Conservation (phyloP, 768 basidiomycete species). For the Erythrobasidium yunnanense region DNA sequence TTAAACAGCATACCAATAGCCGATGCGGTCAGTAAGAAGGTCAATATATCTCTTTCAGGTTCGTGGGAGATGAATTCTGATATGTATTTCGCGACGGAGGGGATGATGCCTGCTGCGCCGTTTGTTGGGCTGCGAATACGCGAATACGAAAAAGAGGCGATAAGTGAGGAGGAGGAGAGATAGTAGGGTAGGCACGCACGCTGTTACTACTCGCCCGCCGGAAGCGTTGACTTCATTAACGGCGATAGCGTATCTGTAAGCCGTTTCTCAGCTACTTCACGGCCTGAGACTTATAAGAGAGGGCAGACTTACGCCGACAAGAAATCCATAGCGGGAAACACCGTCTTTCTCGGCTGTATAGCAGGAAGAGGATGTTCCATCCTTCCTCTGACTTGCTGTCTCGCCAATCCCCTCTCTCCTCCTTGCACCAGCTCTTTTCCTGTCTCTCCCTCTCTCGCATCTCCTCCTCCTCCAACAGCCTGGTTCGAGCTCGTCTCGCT, state of each 20-base stretch:
- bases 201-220: constrained; percentile 83
- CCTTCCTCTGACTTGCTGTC: neutral
- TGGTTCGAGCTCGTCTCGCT: neutral
- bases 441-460: too few species aligned
- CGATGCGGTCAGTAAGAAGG: constrained; percentile 67
- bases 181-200: neutral
- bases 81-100: constrained; percentile 53
- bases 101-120: constrained; percentile 84
- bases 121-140: too few species aligned
- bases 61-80: constrained; percentile 76
- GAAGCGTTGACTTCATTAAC: constrained; percentile 90
- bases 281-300: too few species aligned
- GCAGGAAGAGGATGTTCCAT: constrained; percentile 31
- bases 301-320: constrained; percentile 55
- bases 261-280: too few species aligned
- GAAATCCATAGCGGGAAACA: constrained; percentile 87
- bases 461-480: too few species aligned
- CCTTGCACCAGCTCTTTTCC: neutral
- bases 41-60: constrained; percentile 72
- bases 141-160: too few species aligned
- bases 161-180: too few species aligned
- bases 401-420: neutral
- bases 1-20: constrained; percentile 91
- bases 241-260: constrained; percentile 59
- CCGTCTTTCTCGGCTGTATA: constrained; percentile 50